Evolutionary conservation across 306 rosid genomes (phyloP), one percentile per base, ranked within the genome.

Genomic region (Myrica gale): DNA sequence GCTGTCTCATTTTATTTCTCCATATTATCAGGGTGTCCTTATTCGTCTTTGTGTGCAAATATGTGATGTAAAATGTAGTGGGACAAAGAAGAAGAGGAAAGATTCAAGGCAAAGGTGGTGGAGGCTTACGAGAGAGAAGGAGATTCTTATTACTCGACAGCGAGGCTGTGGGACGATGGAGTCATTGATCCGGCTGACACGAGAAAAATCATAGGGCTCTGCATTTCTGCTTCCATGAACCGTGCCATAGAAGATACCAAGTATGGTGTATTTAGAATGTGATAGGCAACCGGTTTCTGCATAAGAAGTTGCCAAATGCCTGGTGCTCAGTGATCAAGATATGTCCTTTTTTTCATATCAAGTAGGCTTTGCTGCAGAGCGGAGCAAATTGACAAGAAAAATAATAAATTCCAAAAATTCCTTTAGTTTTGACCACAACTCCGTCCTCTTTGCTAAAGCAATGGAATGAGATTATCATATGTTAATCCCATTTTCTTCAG

Each of bases 111-210:
- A 2, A 88, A 88, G 77, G 96, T 92, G 1, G 86, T 92, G 53
- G 96, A 92, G 68, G 96, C 93, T 0, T 92, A 90, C 32, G 98
- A 95, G 75, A 89, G 44, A 76, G 97, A 95, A 82, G 98, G 96
- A 75, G 90, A 88, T 69, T 92, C 97, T 23, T 95, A 92, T 67
- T 95, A 89, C 88, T 92, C 98, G 66, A 92, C 97, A 16, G 97
- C 97, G 6, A 87, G 97, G 91, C 89, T 95, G 11, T 89, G 97
- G 97, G 98, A 95, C 48, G 98, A 92, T 80, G 97, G 97, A 77
- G 81, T 95, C 70, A 89, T 92, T 76, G 98, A 95, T 85, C 98
- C 98, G 54, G 98, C 98, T 1, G 98, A 95, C 82, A 90, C 96
- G 44, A 88, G 97, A 85, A 95, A 78, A 82, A 63, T 92, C 13